Evolutionary conservation across 2,329 filamentous ascomycete genomes (phyloP).

Genomic region (Cyanodermella asteris): DNA sequence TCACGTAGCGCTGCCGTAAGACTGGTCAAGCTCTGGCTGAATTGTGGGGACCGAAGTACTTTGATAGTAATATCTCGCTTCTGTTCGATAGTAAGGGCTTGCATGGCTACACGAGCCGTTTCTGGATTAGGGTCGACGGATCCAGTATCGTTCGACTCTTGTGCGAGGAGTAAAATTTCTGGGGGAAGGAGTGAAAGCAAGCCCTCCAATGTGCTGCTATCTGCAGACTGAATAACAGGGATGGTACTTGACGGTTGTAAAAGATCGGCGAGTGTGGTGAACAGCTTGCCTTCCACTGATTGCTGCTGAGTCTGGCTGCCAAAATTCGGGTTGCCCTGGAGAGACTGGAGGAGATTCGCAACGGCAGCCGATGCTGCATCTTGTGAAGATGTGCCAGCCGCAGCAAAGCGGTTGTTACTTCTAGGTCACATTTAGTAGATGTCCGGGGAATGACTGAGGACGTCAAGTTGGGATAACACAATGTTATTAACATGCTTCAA

Average conservation of each 20-base stretch:
- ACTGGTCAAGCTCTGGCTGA: conserved; percentile 65
- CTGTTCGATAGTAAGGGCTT: conserved; percentile 48
- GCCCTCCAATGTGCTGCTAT: conserved; percentile 43
- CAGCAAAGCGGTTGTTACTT: no score
- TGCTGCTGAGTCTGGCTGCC: conserved; percentile 24
- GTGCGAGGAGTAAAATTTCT: conserved; percentile 52
- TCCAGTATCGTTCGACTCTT: conserved; percentile 39
- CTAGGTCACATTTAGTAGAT: not conserved
- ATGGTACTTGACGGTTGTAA: conserved; percentile 59
- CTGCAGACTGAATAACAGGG: conserved; percentile 48
- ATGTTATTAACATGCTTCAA: not conserved
- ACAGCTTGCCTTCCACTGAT: conserved; percentile 46
- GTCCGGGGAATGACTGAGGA: conserved; percentile 1
- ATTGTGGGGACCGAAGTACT: conserved; percentile 74
- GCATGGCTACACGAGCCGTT: conserved; percentile 48
- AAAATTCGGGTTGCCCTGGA: conserved; percentile 35
- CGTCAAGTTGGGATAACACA: not conserved
- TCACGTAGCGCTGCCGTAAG: conserved; percentile 75
- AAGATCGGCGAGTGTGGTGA: conserved; percentile 69
- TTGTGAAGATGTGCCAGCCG: conserved; percentile 24
- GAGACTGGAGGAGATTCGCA: conserved; percentile 69
- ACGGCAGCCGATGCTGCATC: conserved; percentile 49
- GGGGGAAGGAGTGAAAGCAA: conserved; percentile 63
- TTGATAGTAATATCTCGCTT: conserved; percentile 64
- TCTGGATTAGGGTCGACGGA: conserved; percentile 46